These are phyloP conservation scores for Angophora floribunda DNA, from an alignment of 345 rosid species.

Conservation along the genomic window DNA sequence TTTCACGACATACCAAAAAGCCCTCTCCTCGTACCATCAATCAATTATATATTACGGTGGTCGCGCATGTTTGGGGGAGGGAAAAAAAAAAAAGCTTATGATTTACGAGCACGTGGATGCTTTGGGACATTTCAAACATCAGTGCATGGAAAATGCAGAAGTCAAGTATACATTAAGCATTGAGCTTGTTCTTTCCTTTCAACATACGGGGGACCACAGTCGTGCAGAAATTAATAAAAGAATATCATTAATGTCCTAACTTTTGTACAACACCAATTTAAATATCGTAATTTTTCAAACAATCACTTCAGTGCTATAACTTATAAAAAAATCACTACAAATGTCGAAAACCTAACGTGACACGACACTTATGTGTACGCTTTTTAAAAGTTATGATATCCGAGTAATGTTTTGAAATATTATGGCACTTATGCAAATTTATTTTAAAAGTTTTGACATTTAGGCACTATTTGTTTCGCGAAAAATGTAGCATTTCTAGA, in stretches of 20 bases:
- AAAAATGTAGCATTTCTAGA: background rate
- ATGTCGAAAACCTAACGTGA: accelerated
- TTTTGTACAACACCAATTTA: background rate
- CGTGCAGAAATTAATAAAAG: background rate
- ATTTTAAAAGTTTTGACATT: too few relatives aligned
- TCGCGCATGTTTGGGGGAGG: background rate
- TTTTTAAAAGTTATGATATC: background rate
- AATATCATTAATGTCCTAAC: background rate
- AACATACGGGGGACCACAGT: background rate
- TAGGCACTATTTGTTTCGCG: background rate
- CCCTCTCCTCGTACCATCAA: background rate
- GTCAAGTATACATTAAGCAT: background rate
- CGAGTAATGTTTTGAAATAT: background rate
- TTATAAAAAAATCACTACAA: background rate
- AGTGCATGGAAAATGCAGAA: background rate
- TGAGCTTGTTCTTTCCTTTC: background rate
- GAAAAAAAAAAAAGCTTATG: background rate
- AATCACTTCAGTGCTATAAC: background rate
- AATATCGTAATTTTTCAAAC: background rate
- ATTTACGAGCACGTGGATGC: background rate
- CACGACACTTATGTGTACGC: background rate
- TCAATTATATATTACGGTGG: background rate
- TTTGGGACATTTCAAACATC: background rate
- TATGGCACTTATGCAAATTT: background rate
- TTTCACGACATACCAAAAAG: background rate